A percentile compares a stretch with the other conserved stretches of the same genome.
phyloP scores from a whole-genome alignment of 2,329 filamentous ascomycete genomes.

The Phaeosphaeriaceae sp. region DNA sequence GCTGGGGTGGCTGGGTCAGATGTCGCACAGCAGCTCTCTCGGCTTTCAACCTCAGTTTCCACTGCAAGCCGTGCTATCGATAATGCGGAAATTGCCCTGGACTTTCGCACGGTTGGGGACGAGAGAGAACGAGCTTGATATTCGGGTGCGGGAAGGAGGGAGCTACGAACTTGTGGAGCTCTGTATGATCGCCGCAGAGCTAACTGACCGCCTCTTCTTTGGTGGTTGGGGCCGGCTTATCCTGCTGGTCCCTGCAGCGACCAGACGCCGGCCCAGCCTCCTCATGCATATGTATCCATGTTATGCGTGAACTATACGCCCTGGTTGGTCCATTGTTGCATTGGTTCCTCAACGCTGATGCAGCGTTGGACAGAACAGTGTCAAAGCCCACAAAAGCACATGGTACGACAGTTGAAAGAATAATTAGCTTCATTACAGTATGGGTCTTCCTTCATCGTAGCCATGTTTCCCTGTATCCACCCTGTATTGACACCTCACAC shows the following conservation, averaged over 20 bases:
- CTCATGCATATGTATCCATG: slow-evolving; percentile 18
- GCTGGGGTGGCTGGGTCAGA: background rate
- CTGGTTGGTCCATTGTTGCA: background rate
- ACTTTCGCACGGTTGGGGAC: slow-evolving; percentile 26
- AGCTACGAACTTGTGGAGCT: slow-evolving; percentile 39
- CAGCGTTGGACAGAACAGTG: background rate
- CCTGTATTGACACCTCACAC: background rate
- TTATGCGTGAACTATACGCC: slow-evolving; percentile 26
- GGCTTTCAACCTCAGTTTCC: background rate
- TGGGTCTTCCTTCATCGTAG: background rate
- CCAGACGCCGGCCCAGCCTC: slow-evolving; percentile 15
- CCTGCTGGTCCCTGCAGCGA: slow-evolving; percentile 23
- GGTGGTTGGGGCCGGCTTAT: slow-evolving; percentile 15
- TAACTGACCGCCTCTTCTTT: slow-evolving; percentile 30
- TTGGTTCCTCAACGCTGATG: slow-evolving; percentile 1
- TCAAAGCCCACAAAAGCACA: background rate
- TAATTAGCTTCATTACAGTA: slow-evolving; percentile 6
- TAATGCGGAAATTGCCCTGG: background rate
- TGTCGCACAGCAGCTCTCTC: background rate
- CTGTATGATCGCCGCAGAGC: slow-evolving; percentile 19
- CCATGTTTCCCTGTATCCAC: background rate
- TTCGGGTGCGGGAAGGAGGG: slow-evolving; percentile 13
- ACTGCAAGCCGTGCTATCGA: background rate
- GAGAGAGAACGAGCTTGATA: slow-evolving; percentile 9
- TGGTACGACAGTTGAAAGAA: background rate